These are phyloP conservation scores for Arxiozyma telluris DNA, from an alignment of 1,139 yeast species.

Conservation along the genomic window DNA sequence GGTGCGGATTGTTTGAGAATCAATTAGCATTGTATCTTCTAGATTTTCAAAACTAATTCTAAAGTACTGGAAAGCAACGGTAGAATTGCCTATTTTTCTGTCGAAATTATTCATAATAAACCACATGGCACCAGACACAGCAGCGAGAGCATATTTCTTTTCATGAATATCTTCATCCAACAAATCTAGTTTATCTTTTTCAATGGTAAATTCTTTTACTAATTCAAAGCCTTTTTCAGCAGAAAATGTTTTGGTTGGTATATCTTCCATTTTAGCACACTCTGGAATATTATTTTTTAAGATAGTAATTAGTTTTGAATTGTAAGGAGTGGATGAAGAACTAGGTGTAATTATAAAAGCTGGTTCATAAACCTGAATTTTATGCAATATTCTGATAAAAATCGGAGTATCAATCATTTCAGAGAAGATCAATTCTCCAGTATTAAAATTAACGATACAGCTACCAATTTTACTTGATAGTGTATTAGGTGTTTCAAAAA, in stretches of 20 bases:
- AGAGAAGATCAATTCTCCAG: slow-evolving; percentile 33
- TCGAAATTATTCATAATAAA: slow-evolving; percentile 11
- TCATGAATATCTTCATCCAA: slow-evolving; percentile 21
- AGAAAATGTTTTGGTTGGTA: slow-evolving; percentile 26
- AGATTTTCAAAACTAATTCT: slow-evolving; percentile 35
- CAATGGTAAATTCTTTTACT: slow-evolving; percentile 15
- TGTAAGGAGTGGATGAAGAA: slow-evolving; percentile 21
- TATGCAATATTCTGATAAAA: slow-evolving; percentile 38
- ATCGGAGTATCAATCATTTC: slow-evolving; percentile 39
- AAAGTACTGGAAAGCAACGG: slow-evolving; percentile 23
- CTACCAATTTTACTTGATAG: slow-evolving; percentile 33
- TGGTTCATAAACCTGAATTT: slow-evolving; percentile 34
- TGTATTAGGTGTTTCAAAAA: slow-evolving; percentile 31
- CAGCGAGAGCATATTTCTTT: slow-evolving; percentile 29
- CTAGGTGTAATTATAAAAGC: slow-evolving; percentile 33
- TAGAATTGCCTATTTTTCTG: slow-evolving; percentile 3
- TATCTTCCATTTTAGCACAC: slow-evolving; percentile 21
- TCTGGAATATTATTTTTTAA: slow-evolving; percentile 31
- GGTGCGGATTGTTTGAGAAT: slow-evolving; percentile 31
- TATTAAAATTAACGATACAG: slow-evolving; percentile 32
- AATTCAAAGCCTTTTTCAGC: slow-evolving; percentile 20
- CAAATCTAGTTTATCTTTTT: slow-evolving; percentile 18
- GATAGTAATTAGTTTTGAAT: slow-evolving; percentile 33
- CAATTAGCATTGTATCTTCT: slow-evolving; percentile 38
- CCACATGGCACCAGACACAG: slow-evolving; percentile 33